Conservation (phyloP, 805 yeast genomes). For the Zygosaccharomyces pseudorouxii region DNA sequence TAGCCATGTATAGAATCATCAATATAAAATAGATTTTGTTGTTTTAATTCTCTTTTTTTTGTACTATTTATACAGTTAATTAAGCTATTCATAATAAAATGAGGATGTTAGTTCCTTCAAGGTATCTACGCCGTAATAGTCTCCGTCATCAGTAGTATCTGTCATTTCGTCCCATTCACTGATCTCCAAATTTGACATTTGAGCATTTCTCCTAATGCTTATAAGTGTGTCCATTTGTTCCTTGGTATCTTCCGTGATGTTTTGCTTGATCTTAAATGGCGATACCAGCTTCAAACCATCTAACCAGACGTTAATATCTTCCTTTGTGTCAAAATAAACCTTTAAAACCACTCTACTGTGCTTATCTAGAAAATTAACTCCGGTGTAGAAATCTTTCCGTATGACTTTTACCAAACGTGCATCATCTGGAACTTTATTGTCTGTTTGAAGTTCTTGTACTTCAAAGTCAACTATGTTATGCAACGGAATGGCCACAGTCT, state of each 20-base stretch:
- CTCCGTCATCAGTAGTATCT: constrained; percentile 17
- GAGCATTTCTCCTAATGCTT: constrained; percentile 46
- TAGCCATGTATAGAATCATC: not conserved
- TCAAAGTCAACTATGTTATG: constrained; percentile 48
- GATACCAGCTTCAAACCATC: constrained; percentile 64
- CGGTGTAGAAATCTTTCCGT: constrained; percentile 54
- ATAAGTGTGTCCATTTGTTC: constrained; percentile 43
- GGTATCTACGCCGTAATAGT: constrained; percentile 24
- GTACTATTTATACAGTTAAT: not conserved
- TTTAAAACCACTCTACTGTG: constrained; percentile 42
- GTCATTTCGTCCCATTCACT: constrained; percentile 8
- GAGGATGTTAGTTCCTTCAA: constrained; percentile 23
- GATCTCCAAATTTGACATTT: constrained; percentile 41
- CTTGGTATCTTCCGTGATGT: constrained; percentile 42
- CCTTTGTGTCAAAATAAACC: constrained; percentile 69
- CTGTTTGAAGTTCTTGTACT: constrained; percentile 45
- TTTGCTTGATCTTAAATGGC: constrained; percentile 24
- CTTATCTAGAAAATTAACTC: constrained; percentile 47
- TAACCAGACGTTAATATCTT: constrained; percentile 65
- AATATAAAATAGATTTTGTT: not conserved
- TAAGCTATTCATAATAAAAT: constrained; percentile 27
- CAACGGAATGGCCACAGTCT: constrained; percentile 45
- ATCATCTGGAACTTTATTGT: constrained; percentile 42
- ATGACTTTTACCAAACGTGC: constrained; percentile 49
- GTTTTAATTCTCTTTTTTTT: not conserved